Evolutionary conservation across 257 asterid species (phyloP).

Genomic region (Solanum clarkiae): DNA sequence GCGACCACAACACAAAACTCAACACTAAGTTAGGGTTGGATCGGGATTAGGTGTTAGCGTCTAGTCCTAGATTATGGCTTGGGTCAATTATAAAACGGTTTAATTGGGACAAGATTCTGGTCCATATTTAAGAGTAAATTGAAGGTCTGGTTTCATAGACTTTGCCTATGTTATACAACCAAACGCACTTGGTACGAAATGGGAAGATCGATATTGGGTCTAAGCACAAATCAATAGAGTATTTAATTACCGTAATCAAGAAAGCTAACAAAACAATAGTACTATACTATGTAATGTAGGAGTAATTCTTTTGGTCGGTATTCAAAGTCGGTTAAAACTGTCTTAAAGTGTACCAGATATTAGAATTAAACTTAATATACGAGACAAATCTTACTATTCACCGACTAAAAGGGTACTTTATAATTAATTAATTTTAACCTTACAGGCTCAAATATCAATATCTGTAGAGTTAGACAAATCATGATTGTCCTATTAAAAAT

Average conservation of each 20-base stretch:
- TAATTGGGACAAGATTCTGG: too few relatives aligned
- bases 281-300: too few relatives aligned
- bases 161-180: too few relatives aligned
- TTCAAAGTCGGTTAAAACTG: neutral
- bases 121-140: too few relatives aligned
- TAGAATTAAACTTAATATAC: neutral
- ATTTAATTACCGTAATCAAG: neutral
- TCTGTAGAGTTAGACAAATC: neutral
- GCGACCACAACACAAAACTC: too few relatives aligned
- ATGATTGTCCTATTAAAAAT: neutral
- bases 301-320: neutral
- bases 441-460: neutral
- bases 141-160: too few relatives aligned
- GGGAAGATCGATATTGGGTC: neutral
- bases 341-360: neutral
- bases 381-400: neutral
- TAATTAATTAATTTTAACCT: neutral
- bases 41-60: too few relatives aligned
- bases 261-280: neutral
- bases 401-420: neutral
- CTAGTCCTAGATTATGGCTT: too few relatives aligned
- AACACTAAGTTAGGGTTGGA: too few relatives aligned
- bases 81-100: too few relatives aligned
- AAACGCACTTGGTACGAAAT: neutral
- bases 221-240: neutral